phyloP scores from a whole-genome alignment of 345 rosid species.

The Odontarrhena argentea region DNA sequence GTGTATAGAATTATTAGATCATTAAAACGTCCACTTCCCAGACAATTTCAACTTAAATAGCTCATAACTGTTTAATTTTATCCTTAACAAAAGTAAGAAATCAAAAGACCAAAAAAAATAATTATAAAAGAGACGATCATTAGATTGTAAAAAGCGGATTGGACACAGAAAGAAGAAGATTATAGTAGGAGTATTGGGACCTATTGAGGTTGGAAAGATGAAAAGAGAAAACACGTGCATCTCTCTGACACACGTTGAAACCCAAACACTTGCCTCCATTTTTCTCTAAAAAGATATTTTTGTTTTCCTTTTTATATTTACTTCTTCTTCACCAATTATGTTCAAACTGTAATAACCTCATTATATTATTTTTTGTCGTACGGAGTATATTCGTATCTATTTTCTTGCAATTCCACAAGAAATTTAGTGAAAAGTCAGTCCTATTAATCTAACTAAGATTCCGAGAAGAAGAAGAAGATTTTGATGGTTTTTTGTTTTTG shows the following conservation, averaged over 20 bases:
- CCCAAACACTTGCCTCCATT: constrained; percentile 23
- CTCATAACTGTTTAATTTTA: not conserved
- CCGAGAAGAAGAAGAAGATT: too few species aligned
- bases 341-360: too few species aligned
- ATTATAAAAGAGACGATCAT: not conserved
- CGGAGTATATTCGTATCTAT: too few species aligned
- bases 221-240: constrained; percentile 39
- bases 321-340: not conserved
- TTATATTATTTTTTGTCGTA: too few species aligned
- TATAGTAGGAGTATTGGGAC: constrained; percentile 11
- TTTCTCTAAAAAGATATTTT: not conserved
- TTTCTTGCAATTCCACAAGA: too few species aligned
- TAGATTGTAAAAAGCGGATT: constrained; percentile 17
- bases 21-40: too few species aligned
- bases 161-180: not conserved
- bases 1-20: too few species aligned
- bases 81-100: not conserved
- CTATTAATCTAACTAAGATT: too few species aligned
- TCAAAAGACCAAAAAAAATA: not conserved
- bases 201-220: constrained; percentile 20
- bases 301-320: too few species aligned
- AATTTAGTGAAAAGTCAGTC: too few species aligned
- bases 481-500: too few species aligned
- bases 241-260: constrained; percentile 41
- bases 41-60: too few species aligned